These are phyloP conservation scores for Colletotrichum euphorbiae DNA, from an alignment of 2,329 filamentous ascomycete species.

Conservation along the genomic window DNA sequence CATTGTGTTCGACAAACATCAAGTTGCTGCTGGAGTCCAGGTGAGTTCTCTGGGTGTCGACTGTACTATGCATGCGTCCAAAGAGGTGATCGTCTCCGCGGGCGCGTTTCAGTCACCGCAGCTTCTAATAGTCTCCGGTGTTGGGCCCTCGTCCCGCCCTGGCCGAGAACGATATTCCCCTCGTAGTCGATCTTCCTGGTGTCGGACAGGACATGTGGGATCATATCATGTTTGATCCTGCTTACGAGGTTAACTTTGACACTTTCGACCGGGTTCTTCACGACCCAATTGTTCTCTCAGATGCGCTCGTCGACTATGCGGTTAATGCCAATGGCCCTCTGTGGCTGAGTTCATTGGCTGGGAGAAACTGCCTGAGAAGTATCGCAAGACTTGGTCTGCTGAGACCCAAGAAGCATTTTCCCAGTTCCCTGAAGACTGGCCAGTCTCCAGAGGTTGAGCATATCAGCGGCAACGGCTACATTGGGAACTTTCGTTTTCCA, in stretches of 20 bases:
- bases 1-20: constrained; percentile 56
- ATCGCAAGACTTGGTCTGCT: background rate
- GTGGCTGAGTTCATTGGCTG: constrained; percentile 40
- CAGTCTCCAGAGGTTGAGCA: constrained; percentile 14
- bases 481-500: constrained; percentile 37
- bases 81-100: constrained; percentile 82
- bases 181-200: constrained; percentile 66
- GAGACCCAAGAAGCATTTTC: background rate
- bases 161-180: constrained; percentile 51
- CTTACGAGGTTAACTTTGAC: constrained; percentile 8
- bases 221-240: background rate
- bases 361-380: constrained; percentile 40
- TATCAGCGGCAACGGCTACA: constrained; percentile 36
- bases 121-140: constrained; percentile 67
- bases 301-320: background rate
- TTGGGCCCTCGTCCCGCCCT: constrained; percentile 58
- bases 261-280: background rate
- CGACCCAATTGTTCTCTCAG: background rate
- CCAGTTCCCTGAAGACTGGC: background rate
- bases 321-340: background rate
- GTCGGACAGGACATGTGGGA: constrained; percentile 85
- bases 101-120: constrained; percentile 86
- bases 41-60: constrained; percentile 43
- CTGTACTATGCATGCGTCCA: constrained; percentile 45
- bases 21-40: constrained; percentile 55